Evolutionary conservation across 1,139 yeast genomes (phyloP).

Genomic region (Yamadazyma sp.): DNA sequence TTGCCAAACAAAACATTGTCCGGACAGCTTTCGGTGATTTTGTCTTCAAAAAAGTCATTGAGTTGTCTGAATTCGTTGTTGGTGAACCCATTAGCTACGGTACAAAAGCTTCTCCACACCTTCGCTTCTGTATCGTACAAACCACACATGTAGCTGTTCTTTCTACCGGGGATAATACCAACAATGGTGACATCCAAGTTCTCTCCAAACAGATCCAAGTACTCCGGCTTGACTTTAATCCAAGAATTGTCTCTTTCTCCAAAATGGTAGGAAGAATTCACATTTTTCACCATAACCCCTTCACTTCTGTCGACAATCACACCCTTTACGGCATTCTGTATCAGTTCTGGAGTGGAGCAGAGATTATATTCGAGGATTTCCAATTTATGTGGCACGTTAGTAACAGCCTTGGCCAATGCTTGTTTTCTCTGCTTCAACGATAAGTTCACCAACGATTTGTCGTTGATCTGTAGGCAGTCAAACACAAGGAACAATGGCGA

Average conservation of each 20-base stretch:
- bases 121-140: slow-evolving; percentile 40
- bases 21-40: slow-evolving; percentile 35
- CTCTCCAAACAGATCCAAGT: slow-evolving; percentile 82
- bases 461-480: slow-evolving; percentile 73
- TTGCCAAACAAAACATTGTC: slow-evolving; percentile 55
- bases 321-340: slow-evolving; percentile 53
- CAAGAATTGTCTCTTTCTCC: slow-evolving; percentile 64
- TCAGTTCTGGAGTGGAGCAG: slow-evolving; percentile 49
- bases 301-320: slow-evolving; percentile 75
- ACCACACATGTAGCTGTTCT: slow-evolving; percentile 78
- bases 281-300: slow-evolving; percentile 77
- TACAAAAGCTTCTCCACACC: slow-evolving; percentile 60
- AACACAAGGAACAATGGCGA: slow-evolving; percentile 70
- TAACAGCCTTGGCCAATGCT: slow-evolving; percentile 48
- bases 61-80: slow-evolving; percentile 60
- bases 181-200: slow-evolving; percentile 77
- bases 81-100: slow-evolving; percentile 84
- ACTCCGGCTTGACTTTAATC: slow-evolving; percentile 91
- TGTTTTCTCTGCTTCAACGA: slow-evolving; percentile 59
- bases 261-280: slow-evolving; percentile 56
- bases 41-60: slow-evolving; percentile 52
- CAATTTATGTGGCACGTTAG: slow-evolving; percentile 50
- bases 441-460: slow-evolving; percentile 51
- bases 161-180: slow-evolving; percentile 74
- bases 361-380: slow-evolving; percentile 53